These are phyloP conservation scores for Scheffersomyces coipomensis DNA, from an alignment of 805 yeast genomes.

Conservation along the genomic window DNA sequence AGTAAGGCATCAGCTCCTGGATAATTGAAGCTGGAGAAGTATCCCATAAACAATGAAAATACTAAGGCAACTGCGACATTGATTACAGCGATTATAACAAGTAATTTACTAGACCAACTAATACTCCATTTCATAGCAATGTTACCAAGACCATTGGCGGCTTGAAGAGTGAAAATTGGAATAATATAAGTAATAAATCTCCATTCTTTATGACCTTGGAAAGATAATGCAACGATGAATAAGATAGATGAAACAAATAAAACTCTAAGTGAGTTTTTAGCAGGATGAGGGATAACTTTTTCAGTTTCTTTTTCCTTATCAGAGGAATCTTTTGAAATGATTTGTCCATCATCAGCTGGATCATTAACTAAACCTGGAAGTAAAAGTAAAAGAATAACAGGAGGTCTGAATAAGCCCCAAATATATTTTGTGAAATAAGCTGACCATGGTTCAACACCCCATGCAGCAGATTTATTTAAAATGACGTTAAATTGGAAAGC, in stretches of 20 bases:
- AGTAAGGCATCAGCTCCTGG: slow-evolving; percentile 83
- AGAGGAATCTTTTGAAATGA: neutral
- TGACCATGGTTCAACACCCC: slow-evolving; percentile 82
- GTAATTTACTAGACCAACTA: slow-evolving; percentile 23
- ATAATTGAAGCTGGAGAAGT: slow-evolving; percentile 71
- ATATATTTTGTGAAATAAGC: slow-evolving; percentile 62
- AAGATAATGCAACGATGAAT: slow-evolving; percentile 64
- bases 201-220: slow-evolving; percentile 94
- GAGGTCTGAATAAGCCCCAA: slow-evolving; percentile 35
- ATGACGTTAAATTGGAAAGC: slow-evolving; percentile 75
- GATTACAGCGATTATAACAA: slow-evolving; percentile 22
- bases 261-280: slow-evolving; percentile 39
- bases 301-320: slow-evolving; percentile 13
- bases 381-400: slow-evolving; percentile 41
- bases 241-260: slow-evolving; percentile 50
- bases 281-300: slow-evolving; percentile 22
- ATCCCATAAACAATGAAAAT: slow-evolving; percentile 51
- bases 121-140: slow-evolving; percentile 16
- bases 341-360: slow-evolving; percentile 30
- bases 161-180: slow-evolving; percentile 65
- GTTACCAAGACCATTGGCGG: slow-evolving; percentile 57
- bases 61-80: slow-evolving; percentile 27
- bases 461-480: slow-evolving; percentile 67
- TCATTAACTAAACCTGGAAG: slow-evolving; percentile 43
- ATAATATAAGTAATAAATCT: slow-evolving; percentile 76